Evolutionary conservation across 352 stramenopile genomes (phyloP).

Genomic region (Elongisporangium senticosum): DNA sequence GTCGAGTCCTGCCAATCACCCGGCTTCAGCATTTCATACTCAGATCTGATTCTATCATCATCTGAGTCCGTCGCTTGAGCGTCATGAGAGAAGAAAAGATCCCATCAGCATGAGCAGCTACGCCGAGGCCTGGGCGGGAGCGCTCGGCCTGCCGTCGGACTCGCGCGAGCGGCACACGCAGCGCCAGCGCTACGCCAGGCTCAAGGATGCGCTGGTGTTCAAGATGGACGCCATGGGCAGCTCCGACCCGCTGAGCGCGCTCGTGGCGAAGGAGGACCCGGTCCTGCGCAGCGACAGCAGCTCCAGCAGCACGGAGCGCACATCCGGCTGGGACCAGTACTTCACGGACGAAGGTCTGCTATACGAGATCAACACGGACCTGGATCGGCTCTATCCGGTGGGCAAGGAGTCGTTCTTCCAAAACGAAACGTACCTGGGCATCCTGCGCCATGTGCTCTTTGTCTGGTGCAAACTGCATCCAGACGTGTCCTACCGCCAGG

Average conservation of each 20-base stretch:
- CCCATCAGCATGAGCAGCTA: slow-evolving; percentile 4
- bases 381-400: slow-evolving; percentile 65
- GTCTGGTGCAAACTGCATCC: slow-evolving; percentile 79
- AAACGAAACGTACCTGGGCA: slow-evolving; percentile 50
- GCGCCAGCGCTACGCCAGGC: slow-evolving; percentile 38
- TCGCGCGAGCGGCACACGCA: slow-evolving; percentile 10
- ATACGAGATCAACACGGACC: slow-evolving; percentile 79
- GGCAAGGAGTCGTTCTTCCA: slow-evolving; percentile 79
- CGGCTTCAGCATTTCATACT: no score
- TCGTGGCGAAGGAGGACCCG: slow-evolving; percentile 1
- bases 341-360: slow-evolving; percentile 66
- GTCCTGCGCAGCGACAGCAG: not conserved
- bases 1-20: no score
- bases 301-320: not conserved
- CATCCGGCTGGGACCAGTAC: slow-evolving; percentile 45
- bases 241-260: slow-evolving; percentile 38
- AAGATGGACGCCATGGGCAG: slow-evolving; percentile 47
- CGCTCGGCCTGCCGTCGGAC: slow-evolving; percentile 21
- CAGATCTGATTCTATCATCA: no score
- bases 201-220: slow-evolving; percentile 65
- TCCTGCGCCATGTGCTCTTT: slow-evolving; percentile 73
- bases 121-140: slow-evolving; percentile 25
- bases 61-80: no score
- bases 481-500: slow-evolving; percentile 78
- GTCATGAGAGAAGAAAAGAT: no score